Evolutionary conservation across 352 stramenopile genomes (phyloP), one percentile per base, ranked within the genome.

Genomic region (Phytophthora ramorum): DNA sequence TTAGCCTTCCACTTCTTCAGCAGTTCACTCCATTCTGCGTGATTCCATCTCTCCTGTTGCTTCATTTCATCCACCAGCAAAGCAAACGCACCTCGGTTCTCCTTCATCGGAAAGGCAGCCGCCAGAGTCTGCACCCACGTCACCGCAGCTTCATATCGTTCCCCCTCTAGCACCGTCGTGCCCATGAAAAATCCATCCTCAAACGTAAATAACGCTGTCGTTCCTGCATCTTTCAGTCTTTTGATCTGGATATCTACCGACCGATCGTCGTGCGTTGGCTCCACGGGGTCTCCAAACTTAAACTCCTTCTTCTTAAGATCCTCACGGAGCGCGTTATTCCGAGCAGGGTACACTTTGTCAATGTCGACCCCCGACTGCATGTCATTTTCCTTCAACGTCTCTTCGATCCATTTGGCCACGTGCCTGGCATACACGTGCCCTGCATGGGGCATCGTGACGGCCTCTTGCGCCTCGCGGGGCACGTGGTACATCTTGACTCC

Each of bases 171-270:
- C 55, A 81, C 44, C 16, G 64, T 72, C 19, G 65, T 77, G 51
- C 83, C 83, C 57, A 91, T 81, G 56, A 92, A 92, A 35, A 94
- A 79, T 7, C 78, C 79, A 19, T 83, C 86, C 40, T 94, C 83
- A 57, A 94, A 71, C 4, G 73, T 84, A 69, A 89, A 79, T 17
- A 87, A 57, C 7, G 79, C 80, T 0, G 83, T 83, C 1, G 79
- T 69, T 2, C 78, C 85, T 28, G 83, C 83, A 66, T 93, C 85
- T 16, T 73, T 81, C 38, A 93, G 63, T 2, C 80, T 79, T 8
- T 75, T 83, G 30, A 86, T 74, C 41, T 89, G 88, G 64, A 81
- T 78, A 32, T 73, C 50, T 71, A 52, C 28, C 62, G 67, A 59
- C 5, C 44, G 50, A 10, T 75, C 67, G 28, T 75, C 56, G 35